Conservation (phyloP, 768 basidiomycete genomes). For the Leucocoprinus sp. region DNA sequence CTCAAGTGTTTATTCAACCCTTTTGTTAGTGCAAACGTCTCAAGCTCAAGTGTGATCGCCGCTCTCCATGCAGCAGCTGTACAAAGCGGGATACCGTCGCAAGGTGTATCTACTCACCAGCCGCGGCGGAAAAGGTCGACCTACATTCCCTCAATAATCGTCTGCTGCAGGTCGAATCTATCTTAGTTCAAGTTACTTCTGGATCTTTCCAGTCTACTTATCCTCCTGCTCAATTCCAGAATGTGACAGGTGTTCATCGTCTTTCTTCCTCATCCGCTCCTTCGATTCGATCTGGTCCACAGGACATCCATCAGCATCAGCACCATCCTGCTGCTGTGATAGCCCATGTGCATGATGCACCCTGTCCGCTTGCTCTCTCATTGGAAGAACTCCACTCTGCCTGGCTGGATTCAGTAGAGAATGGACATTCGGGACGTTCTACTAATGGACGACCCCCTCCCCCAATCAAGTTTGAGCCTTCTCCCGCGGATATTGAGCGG, state of each 20-base stretch:
- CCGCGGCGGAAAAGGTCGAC: slow-evolving; percentile 85
- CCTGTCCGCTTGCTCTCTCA: slow-evolving; percentile 39
- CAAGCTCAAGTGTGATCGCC: slow-evolving; percentile 79
- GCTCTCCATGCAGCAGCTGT: slow-evolving; percentile 70
- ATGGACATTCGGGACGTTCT: slow-evolving; percentile 5
- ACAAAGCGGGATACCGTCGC: slow-evolving; percentile 69
- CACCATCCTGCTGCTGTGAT: slow-evolving; percentile 22
- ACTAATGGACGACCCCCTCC: slow-evolving; percentile 24
- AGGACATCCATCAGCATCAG: slow-evolving; percentile 21
- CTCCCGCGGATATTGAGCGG: slow-evolving; percentile 15
- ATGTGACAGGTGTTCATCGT: neutral
- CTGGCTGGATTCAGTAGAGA: slow-evolving; percentile 44
- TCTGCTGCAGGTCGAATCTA: slow-evolving; percentile 59
- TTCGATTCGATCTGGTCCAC: neutral
- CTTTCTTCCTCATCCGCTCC: slow-evolving; percentile 1
- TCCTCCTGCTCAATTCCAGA: slow-evolving; percentile 17
- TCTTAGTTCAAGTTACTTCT: slow-evolving; percentile 41
- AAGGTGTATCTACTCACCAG: slow-evolving; percentile 71
- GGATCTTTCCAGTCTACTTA: slow-evolving; percentile 32
- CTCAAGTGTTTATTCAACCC: slow-evolving; percentile 7
- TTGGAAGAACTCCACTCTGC: slow-evolving; percentile 50
- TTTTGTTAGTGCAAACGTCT: slow-evolving; percentile 72
- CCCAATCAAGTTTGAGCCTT: slow-evolving; percentile 26
- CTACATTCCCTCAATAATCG: slow-evolving; percentile 80
- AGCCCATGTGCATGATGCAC: slow-evolving; percentile 26